A percentile compares a stretch with the other conserved stretches of the same genome.
Evolutionary conservation across 2,329 filamentous ascomycete species (phyloP).

Genomic region (Lasiodiplodia sp.): DNA sequence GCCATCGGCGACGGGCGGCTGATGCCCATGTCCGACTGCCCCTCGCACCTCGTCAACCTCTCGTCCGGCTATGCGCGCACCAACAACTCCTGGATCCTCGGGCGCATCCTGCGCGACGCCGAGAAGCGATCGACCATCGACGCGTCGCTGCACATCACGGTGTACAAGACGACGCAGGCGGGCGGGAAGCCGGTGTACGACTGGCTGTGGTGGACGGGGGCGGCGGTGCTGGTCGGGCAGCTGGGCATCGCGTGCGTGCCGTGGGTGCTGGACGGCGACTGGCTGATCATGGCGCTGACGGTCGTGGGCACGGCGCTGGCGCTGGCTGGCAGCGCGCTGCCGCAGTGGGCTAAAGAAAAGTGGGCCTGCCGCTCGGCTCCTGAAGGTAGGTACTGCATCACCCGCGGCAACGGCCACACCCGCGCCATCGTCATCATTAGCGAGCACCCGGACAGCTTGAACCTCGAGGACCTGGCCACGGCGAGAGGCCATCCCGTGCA

Average conservation of each 20-base stretch:
- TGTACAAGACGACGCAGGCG: not conserved
- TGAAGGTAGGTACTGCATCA: not conserved
- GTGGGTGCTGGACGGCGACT: slow-evolving; percentile 8
- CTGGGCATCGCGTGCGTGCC: not conserved
- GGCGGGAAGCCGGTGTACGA: not conserved
- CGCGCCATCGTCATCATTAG: slow-evolving; percentile 7
- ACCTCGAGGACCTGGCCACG: slow-evolving; percentile 23
- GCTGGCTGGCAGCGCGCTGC: slow-evolving; percentile 7
- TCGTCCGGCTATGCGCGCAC: not conserved
- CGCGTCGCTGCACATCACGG: not conserved
- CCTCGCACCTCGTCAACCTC: slow-evolving; percentile 9
- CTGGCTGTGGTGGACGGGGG: not conserved
- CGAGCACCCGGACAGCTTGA: not conserved
- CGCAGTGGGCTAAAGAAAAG: slow-evolving; percentile 22
- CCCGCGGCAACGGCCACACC: slow-evolving; percentile 21
- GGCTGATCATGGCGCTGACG: slow-evolving; percentile 9
- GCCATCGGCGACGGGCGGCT: slow-evolving; percentile 20
- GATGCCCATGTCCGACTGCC: slow-evolving; percentile 25
- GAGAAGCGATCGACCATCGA: not conserved
- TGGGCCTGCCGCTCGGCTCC: not conserved
- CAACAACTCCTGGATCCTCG: slow-evolving; percentile 26
- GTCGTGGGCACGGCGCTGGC: slow-evolving; percentile 2
- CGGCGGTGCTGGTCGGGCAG: not conserved
- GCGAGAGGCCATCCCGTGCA: not conserved
- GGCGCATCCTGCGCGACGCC: slow-evolving; percentile 24